These are phyloP conservation scores for Irpex sp. DNA, from an alignment of 1,284 basidiomycete species.

Conservation along the genomic window DNA sequence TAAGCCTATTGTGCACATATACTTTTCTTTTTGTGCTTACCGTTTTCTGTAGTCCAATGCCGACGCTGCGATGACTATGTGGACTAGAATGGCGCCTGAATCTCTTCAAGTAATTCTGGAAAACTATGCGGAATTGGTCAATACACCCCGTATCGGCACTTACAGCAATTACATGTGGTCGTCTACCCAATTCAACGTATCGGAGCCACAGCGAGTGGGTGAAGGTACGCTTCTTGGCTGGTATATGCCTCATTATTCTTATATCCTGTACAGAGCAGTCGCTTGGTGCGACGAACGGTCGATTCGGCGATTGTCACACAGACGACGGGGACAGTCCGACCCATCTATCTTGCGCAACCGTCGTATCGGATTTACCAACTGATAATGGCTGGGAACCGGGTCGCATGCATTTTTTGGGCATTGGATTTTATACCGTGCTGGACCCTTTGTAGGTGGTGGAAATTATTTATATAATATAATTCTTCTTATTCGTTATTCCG, in stretches of 20 bases:
- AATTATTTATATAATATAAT: background rate
- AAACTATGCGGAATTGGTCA: background rate
- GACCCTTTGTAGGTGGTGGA: background rate
- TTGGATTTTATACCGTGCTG: background rate
- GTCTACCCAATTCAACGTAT: background rate
- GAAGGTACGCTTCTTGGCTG: background rate
- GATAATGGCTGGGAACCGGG: background rate
- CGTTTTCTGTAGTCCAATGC: background rate
- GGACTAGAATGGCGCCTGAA: background rate
- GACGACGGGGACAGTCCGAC: background rate
- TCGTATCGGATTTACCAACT: background rate
- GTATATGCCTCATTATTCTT: background rate
- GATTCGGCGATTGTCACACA: background rate
- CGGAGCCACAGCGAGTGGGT: background rate
- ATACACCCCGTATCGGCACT: background rate
- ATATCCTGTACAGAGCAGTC: background rate
- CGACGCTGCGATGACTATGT: background rate
- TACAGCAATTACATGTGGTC: background rate
- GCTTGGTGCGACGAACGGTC: background rate
- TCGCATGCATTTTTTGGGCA: background rate
- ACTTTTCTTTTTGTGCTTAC: too few species aligned
- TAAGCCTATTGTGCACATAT: background rate
- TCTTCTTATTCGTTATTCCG: background rate
- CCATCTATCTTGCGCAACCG: background rate
- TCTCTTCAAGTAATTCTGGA: background rate